A percentile compares a stretch with the other conserved stretches of the same genome.
Evolutionary conservation across 208 protist genomes (phyloP).

Genomic region (Wallacemonas sp.): DNA sequence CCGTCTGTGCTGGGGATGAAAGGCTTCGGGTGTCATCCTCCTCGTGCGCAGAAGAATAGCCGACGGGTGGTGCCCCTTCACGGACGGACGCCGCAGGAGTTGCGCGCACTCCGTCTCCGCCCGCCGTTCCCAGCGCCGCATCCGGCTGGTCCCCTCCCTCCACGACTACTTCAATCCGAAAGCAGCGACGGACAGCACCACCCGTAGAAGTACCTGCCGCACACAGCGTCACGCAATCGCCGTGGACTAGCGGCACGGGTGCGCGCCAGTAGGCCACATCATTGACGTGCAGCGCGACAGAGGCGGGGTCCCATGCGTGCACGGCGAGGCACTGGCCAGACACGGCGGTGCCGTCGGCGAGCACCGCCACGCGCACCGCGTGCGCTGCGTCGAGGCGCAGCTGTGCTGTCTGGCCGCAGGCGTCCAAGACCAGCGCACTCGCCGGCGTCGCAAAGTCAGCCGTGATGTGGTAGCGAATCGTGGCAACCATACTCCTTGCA

Average conservation of each 20-base stretch:
- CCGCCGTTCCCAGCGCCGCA: no score
- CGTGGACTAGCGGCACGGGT: conserved; percentile 6
- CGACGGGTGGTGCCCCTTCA: no score
- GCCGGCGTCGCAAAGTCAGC: conserved; percentile 1
- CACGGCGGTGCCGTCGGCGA: background rate
- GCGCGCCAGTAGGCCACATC: conserved; percentile 5
- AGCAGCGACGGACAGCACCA: background rate
- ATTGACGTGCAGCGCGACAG: background rate
- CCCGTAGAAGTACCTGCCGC: background rate
- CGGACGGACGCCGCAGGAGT: no score
- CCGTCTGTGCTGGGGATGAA: no score
- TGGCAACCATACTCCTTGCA: background rate
- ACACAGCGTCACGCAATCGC: background rate
- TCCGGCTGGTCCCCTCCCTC: background rate
- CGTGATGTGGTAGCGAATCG: background rate
- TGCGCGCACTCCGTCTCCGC: no score
- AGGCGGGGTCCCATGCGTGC: conserved; percentile 1
- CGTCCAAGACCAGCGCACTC: background rate
- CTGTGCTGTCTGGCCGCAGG: background rate
- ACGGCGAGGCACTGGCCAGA: background rate
- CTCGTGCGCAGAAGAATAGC: no score
- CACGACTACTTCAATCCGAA: background rate
- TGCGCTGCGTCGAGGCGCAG: background rate
- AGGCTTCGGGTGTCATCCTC: no score
- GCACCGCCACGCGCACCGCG: background rate